Percentiles rank a stretch among this genome's conserved stretches.
phyloP scores from a whole-genome alignment of 108 stramenopile genomes.

The Skeletonema costatum region DNA sequence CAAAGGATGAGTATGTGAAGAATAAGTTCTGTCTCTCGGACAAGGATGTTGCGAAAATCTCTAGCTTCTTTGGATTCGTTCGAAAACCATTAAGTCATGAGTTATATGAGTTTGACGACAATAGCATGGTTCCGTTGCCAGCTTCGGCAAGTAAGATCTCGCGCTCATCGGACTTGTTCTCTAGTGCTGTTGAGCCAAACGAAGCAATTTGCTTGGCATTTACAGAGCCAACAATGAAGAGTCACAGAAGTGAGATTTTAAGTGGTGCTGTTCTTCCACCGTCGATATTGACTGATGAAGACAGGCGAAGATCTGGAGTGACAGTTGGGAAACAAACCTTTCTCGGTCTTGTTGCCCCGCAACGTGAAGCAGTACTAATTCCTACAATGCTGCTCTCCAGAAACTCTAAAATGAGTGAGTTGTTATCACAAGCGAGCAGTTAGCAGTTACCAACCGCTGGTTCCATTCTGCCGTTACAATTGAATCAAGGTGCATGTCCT shows the following conservation, averaged over 20 bases:
- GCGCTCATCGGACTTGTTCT: conserved; percentile 57
- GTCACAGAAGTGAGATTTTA: conserved; percentile 76
- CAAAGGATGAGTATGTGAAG: conserved; percentile 53
- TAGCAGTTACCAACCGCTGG: no score
- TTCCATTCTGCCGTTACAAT: no score
- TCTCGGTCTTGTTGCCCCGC: no score
- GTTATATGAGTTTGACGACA: conserved; percentile 59
- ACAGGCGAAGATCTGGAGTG: conserved; percentile 43
- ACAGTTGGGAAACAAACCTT: no score
- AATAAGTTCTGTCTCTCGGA: conserved; percentile 50
- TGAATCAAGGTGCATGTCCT: no score
- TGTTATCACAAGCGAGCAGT: no score
- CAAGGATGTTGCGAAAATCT: conserved; percentile 53
- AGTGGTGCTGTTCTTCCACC: conserved; percentile 61
- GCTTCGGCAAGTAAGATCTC: conserved; percentile 56
- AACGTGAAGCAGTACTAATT: no score
- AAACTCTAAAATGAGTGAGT: no score
- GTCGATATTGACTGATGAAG: conserved; percentile 69
- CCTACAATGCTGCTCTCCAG: no score
- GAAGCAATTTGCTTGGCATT: conserved; percentile 79
- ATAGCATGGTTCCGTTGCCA: conserved; percentile 56
- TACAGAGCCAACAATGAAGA: conserved; percentile 68
- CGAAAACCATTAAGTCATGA: conserved; percentile 83
- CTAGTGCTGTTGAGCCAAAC: conserved; percentile 60
- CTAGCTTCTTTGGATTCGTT: conserved; percentile 73